Base-by-base conservation (phyloP, 257 asterid genomes). In the Capsicum baccatum region DNA sequence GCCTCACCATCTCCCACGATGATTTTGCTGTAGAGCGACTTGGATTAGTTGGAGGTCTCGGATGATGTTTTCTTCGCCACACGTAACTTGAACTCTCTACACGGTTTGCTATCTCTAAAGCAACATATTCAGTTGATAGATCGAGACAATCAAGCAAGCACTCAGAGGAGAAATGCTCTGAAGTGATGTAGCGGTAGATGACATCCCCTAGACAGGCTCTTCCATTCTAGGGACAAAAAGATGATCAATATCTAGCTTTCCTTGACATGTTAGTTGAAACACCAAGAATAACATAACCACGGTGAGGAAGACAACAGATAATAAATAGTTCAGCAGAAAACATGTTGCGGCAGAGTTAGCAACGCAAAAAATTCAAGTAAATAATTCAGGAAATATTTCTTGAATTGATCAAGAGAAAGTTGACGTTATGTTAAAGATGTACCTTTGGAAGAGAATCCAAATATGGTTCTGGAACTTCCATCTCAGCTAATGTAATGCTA, bases 401-500 rank as follows among this genome's bases (percentile, higher is more conserved):
- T 33, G 73, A 13, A 66, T 21, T 66, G 73, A 66, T 60, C 68
- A 37, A 5, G 47, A 73, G 66, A 12, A 63, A 19, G 47, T 52
- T 63, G 66, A 60, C 6, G n/a, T 60, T 57, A 47, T 14, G 14
- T 63, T 16, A 64, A 35, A 26, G 9, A 8, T 84, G 74, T 86
- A 96, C 99, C 99, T 97, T 97, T 6, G 99, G 99, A 79, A 97
- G 95, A 73, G 93, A 86, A 86, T 93, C 98, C 73, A 91, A 87
- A 91, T 92, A 97, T 8, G 98, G 91, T 16, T 94, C 93, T 0
- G 99, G 99, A 84, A 97, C 93, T 88, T 97, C 99, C 98, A 97
- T 95, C 84, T 97, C 99, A 81, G 97, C 92, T 69, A 97, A 87
- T 80, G 96, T 90, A 57, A 79, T 81, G 89, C 87, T 88, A 85